These are phyloP conservation scores for Borealophlyctis nickersoniae DNA, from an alignment of 192 early-diverging fungal species.

Conservation along the genomic window DNA sequence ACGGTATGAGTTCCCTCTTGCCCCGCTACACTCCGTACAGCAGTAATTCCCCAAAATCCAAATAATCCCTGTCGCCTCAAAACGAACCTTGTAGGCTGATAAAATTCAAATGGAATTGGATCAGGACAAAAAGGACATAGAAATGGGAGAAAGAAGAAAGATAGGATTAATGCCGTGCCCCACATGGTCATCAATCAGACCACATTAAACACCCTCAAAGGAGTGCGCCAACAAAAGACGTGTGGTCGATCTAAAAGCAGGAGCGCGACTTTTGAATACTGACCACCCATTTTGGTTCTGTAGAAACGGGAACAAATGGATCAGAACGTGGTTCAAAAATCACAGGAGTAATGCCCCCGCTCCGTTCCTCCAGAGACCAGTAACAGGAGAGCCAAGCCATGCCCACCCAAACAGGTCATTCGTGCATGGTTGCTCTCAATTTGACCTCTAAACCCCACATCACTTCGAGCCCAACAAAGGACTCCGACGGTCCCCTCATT, in stretches of 20 bases:
- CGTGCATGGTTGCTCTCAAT: conserved; percentile 10
- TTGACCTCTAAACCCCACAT: background rate
- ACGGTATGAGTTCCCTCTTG: background rate
- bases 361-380: background rate
- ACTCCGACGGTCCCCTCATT: background rate
- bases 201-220: conserved; percentile 30
- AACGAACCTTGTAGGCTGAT: conserved; percentile 32
- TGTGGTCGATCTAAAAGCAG: conserved; percentile 32
- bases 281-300: conserved; percentile 32
- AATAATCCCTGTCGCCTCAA: background rate
- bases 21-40: background rate
- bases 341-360: background rate
- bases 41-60: background rate
- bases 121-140: background rate
- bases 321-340: background rate
- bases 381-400: background rate
- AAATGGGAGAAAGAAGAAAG: conserved; percentile 1
- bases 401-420: background rate
- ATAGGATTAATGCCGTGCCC: conserved; percentile 9
- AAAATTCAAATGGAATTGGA: conserved; percentile 2
- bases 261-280: conserved; percentile 13
- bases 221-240: conserved; percentile 11
- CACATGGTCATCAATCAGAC: conserved; percentile 31
- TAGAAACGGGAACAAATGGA: conserved; percentile 9
- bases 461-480: background rate